Conservation (phyloP, 495 filamentous ascomycete species). For the Neurospora cerealis region DNA sequence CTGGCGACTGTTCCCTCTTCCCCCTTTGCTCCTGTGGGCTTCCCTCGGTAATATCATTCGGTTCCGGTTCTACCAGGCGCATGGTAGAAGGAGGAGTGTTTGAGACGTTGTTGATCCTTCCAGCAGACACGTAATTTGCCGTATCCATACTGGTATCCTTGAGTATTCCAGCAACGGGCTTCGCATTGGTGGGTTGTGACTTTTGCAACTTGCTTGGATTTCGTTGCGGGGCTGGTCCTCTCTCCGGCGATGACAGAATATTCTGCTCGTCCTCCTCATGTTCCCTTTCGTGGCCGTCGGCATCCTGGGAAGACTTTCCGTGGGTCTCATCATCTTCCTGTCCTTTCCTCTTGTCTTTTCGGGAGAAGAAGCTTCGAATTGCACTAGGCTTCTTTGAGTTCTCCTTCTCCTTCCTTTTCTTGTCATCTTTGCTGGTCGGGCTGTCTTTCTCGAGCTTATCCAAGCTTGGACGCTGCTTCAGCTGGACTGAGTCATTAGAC, state of each 20-base stretch:
- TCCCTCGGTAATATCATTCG: constrained; percentile 28
- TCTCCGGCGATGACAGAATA: constrained; percentile 25
- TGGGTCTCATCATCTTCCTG: constrained; percentile 59
- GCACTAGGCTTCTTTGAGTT: constrained; percentile 90
- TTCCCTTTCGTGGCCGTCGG: constrained; percentile 32
- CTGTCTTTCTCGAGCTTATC: constrained; percentile 47
- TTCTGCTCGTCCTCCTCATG: constrained; percentile 31
- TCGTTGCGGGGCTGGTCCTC: constrained; percentile 35
- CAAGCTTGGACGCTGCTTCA: constrained; percentile 38
- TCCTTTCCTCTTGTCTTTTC: constrained; percentile 80
- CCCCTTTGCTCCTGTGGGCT: constrained; percentile 24
- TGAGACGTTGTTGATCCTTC: constrained; percentile 31
- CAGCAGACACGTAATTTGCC: constrained; percentile 25
- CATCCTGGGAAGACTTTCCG: constrained; percentile 50
- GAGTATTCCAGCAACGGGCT: constrained; percentile 15
- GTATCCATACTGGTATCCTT: constrained; percentile 20
- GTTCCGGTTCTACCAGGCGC: constrained; percentile 51
- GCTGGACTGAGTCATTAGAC: constrained; percentile 57
- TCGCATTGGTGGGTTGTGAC: constrained; percentile 43
- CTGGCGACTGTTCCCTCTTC: constrained; percentile 9
- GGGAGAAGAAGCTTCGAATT: constrained; percentile 89
- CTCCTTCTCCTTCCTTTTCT: constrained; percentile 63
- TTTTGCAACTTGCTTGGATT: constrained; percentile 71
- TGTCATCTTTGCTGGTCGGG: constrained; percentile 36
- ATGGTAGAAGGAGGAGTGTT: constrained; percentile 43